Conservation (phyloP, 2,329 filamentous ascomycete species). For the Aspergillus sergii region DNA sequence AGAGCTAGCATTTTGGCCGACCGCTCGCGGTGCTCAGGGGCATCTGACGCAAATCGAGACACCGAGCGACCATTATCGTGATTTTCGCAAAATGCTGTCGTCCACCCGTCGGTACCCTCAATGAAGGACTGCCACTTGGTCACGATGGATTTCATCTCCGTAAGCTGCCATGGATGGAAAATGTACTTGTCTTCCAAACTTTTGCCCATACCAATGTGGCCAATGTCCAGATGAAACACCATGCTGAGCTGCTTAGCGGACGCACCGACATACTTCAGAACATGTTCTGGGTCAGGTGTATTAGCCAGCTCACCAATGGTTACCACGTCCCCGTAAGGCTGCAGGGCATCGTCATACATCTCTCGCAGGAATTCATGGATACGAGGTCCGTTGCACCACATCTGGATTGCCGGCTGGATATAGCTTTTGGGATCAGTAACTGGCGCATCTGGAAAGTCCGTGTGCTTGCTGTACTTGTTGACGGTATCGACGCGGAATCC, state of each 20-base stretch:
- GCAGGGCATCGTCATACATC: slow-evolving; percentile 63
- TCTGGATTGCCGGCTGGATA: slow-evolving; percentile 56
- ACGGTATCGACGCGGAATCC: slow-evolving; percentile 72
- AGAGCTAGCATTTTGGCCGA: slow-evolving; percentile 59
- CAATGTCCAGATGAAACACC: slow-evolving; percentile 61
- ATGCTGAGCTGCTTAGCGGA: slow-evolving; percentile 65
- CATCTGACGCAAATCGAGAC: slow-evolving; percentile 55
- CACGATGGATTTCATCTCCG: slow-evolving; percentile 54
- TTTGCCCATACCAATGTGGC: slow-evolving; percentile 53
- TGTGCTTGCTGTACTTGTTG: slow-evolving; percentile 60
- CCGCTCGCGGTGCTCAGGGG: slow-evolving; percentile 47
- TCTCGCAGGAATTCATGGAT: slow-evolving; percentile 71
- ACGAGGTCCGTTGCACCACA: slow-evolving; percentile 68
- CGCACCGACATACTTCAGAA: slow-evolving; percentile 63
- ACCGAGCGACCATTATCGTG: slow-evolving; percentile 64
- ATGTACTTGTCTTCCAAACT: slow-evolving; percentile 50
- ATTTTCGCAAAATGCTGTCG: slow-evolving; percentile 64
- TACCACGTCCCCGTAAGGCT: slow-evolving; percentile 60
- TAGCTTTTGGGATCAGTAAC: slow-evolving; percentile 50
- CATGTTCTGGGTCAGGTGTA: slow-evolving; percentile 60
- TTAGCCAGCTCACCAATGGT: slow-evolving; percentile 71
- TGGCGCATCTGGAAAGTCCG: slow-evolving; percentile 59
- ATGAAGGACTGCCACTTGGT: slow-evolving; percentile 57
- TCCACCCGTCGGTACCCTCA: slow-evolving; percentile 54
- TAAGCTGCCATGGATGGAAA: slow-evolving; percentile 48